Evolutionary conservation across 305 asterid genomes (phyloP), one percentile per base, ranked within the genome.

Genomic region (Petunia hybrid): DNA sequence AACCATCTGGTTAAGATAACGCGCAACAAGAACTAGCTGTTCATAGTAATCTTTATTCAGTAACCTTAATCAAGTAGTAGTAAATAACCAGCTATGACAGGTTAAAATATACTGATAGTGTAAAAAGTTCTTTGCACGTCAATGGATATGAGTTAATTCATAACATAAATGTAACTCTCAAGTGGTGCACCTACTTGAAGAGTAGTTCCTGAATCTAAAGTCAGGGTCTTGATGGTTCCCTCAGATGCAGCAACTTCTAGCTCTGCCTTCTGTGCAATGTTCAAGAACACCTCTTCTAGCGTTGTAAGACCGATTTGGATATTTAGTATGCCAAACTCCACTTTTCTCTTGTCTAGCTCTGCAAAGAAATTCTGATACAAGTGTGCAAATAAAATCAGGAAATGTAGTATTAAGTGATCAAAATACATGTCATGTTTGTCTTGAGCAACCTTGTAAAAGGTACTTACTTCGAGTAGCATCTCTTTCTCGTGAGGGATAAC

Each of bases 221-320:
- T 81, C 80, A 81, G 57, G 2, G 80, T 40, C 45, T 43, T 66
- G 64, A 46, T 35, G 38, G 67, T 74, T 35, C 53, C 83, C 3
- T 73, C 76, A 46, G 80, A 41, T 73, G 84, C 80, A 60, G 84
- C 84, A 14, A 8, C 42, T 8, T 81, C 84, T 45, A 81, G 71
- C 66, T 81, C 84, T 74, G 84, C 80, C 84, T 74, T 75, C 76
- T 74, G 60, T 59, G 84, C 84, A 48, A 81, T 81, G 70, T 5
- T 81, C 75, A 81, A 74, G 80, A 81, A 81, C 67, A 81, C 84
- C 38, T 74, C 84, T 61, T 81, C 84, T 0, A 81, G 84, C 2
- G 80, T 81, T 45, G 84, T 59, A 8, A 81, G 65, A 57, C 84
- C 64, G 0, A 81, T 75, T 40, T 81, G 84, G 51, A 81, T 74